phyloP scores from a whole-genome alignment of 257 asterid species.

The Scutellaria baicalensis region DNA sequence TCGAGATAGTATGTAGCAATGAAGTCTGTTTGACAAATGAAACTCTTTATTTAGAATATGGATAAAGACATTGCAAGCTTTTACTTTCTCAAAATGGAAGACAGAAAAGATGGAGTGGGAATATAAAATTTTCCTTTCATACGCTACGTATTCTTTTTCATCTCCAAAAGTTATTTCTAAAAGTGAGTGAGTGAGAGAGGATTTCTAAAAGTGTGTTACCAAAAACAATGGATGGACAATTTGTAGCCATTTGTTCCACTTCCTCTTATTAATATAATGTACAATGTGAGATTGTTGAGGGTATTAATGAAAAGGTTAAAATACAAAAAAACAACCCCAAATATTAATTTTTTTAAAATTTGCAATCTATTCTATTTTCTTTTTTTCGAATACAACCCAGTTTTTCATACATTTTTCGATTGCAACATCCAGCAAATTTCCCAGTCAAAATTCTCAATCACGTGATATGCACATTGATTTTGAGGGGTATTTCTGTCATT shows the following conservation, averaged over 20 bases:
- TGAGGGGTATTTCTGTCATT: no score
- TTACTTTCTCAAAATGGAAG: slow-evolving; percentile 4
- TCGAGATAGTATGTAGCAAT: neutral
- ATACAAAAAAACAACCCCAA: no score
- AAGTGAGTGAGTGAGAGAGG: neutral
- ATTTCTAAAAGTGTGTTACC: neutral
- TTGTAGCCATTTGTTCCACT: slow-evolving; percentile 7
- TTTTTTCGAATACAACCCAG: no score
- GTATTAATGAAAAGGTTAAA: no score
- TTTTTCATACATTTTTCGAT: no score
- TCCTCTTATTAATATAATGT: neutral
- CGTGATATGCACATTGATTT: no score
- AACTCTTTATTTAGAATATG: neutral
- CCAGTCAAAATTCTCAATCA: no score
- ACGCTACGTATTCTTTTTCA: neutral
- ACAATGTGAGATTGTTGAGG: neutral
- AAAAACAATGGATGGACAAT: neutral
- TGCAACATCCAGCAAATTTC: no score
- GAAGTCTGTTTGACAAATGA: neutral
- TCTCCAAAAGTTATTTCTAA: slow-evolving; percentile 8
- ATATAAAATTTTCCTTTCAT: slow-evolving; percentile 7
- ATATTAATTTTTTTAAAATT: no score
- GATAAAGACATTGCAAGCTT: neutral
- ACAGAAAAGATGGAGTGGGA: slow-evolving; percentile 5
- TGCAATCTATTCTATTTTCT: no score